Evolutionary conservation across 2,329 filamentous ascomycete genomes (phyloP).

Genomic region (Trichoderma guizhouense): DNA sequence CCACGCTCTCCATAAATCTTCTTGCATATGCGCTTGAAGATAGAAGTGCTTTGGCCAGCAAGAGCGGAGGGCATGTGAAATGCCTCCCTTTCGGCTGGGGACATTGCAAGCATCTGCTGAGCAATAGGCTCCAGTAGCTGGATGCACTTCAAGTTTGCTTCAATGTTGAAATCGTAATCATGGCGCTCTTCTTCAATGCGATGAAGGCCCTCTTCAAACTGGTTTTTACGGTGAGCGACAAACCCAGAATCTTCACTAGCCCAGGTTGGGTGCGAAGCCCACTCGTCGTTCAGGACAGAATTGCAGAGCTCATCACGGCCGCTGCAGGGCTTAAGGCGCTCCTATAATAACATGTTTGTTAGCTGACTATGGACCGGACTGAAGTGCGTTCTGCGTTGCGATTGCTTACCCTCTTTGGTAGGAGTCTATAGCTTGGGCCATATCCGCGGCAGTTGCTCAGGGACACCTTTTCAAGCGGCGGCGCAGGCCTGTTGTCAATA

Average conservation of each 20-base stretch:
- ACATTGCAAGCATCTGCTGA: slow-evolving; percentile 81
- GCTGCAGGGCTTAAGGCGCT: slow-evolving; percentile 86
- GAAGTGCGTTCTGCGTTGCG: background rate
- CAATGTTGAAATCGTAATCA: slow-evolving; percentile 98
- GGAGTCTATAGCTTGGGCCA: slow-evolving; percentile 88
- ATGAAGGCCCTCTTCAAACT: slow-evolving; percentile 89
- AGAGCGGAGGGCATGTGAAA: slow-evolving; percentile 82
- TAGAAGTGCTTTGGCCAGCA: slow-evolving; percentile 90
- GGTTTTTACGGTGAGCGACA: slow-evolving; percentile 95
- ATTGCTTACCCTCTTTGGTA: slow-evolving; percentile 69
- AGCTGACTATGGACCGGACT: slow-evolving; percentile 11
- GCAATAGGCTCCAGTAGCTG: slow-evolving; percentile 93
- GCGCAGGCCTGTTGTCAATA: slow-evolving; percentile 73
- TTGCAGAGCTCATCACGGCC: slow-evolving; percentile 93
- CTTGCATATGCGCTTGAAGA: slow-evolving; percentile 95
- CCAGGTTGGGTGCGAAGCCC: slow-evolving; percentile 98
- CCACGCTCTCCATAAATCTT: slow-evolving; percentile 94
- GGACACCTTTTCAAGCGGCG: slow-evolving; percentile 78
- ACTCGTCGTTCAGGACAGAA: slow-evolving; percentile 91
- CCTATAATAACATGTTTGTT: slow-evolving; percentile 39
- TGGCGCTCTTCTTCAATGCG: slow-evolving; percentile 97
- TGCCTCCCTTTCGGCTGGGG: slow-evolving; percentile 63
- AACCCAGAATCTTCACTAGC: slow-evolving; percentile 97
- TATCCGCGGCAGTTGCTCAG: slow-evolving; percentile 94
- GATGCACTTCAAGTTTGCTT: slow-evolving; percentile 90